A percentile compares a stretch with the other conserved stretches of the same genome.
Conservation (phyloP, 129 eudicot species). For the Sambucus nigra region DNA sequence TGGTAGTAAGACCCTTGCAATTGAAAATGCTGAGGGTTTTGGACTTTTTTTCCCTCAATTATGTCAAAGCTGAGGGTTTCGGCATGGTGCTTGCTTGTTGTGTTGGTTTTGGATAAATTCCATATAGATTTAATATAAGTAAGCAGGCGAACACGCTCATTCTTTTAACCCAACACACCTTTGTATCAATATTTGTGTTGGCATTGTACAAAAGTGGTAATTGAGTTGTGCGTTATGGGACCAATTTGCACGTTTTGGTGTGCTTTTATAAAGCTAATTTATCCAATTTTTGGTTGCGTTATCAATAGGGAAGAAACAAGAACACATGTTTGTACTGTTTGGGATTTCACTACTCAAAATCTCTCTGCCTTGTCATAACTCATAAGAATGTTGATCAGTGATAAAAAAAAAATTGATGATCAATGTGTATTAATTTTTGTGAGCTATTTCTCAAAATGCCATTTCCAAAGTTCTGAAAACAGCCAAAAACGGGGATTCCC, state of each 20-base stretch:
- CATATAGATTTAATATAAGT: background rate
- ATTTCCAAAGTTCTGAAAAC: too few relatives aligned
- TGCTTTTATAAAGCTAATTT: background rate
- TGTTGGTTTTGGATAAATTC: background rate
- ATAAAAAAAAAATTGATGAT: background rate
- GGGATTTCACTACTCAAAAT: background rate
- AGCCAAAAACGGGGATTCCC: too few relatives aligned
- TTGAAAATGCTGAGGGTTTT: too few relatives aligned
- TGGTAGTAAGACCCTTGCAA: too few relatives aligned
- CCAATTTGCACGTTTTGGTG: background rate
- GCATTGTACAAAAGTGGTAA: too few relatives aligned
- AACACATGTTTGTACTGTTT: too few relatives aligned
- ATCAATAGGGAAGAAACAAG: too few relatives aligned
- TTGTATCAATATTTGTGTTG: background rate
- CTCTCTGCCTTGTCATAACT: too few relatives aligned
- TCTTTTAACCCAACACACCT: background rate
- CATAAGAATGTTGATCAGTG: background rate
- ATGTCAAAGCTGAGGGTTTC: conserved; percentile 1
- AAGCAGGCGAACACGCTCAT: background rate
- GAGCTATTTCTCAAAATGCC: too few relatives aligned
- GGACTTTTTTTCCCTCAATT: background rate
- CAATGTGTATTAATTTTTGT: background rate
- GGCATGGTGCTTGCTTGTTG: conserved; percentile 1
- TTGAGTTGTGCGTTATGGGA: too few relatives aligned
- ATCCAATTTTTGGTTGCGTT: background rate